phyloP scores from a whole-genome alignment of 176 grass and related monocot genomes.

The Puya raimondii region DNA sequence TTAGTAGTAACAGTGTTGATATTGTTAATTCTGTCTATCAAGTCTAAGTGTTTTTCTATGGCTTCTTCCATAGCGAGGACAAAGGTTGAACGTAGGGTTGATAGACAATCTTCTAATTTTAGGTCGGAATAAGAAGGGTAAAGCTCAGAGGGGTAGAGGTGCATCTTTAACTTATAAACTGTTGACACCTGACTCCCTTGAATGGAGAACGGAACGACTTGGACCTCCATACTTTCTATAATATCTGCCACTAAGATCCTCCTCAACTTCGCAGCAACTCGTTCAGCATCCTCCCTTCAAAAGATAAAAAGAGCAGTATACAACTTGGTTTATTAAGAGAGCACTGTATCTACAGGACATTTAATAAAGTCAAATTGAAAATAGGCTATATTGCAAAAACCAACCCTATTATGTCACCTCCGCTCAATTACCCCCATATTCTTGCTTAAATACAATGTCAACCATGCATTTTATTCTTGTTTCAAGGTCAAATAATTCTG shows the following conservation, averaged over 20 bases:
- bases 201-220: slow-evolving; percentile 63
- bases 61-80: slow-evolving; percentile 69
- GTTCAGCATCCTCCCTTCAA: slow-evolving; percentile 32
- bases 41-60: slow-evolving; percentile 66
- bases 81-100: slow-evolving; percentile 49
- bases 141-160: slow-evolving; percentile 39
- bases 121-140: slow-evolving; percentile 42
- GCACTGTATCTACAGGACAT: too few relatives aligned
- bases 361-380: too few relatives aligned
- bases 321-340: too few relatives aligned
- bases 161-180: slow-evolving; percentile 71
- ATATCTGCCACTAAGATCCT: slow-evolving; percentile 55
- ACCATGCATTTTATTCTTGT: too few relatives aligned
- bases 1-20: slow-evolving; percentile 41
- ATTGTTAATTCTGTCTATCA: slow-evolving; percentile 59
- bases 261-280: slow-evolving; percentile 40
- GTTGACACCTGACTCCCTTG: slow-evolving; percentile 46
- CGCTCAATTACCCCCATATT: too few relatives aligned
- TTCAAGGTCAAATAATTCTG: too few relatives aligned
- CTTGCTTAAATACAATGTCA: too few relatives aligned
- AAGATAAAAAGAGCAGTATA: neutral
- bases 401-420: too few relatives aligned
- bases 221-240: slow-evolving; percentile 72
- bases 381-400: too few relatives aligned
- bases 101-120: slow-evolving; percentile 41